Percentiles rank a stretch among this genome's conserved stretches.
Evolutionary conservation across 2,329 filamentous ascomycete species (phyloP).

Genomic region (Botryosphaeria dothidea): DNA sequence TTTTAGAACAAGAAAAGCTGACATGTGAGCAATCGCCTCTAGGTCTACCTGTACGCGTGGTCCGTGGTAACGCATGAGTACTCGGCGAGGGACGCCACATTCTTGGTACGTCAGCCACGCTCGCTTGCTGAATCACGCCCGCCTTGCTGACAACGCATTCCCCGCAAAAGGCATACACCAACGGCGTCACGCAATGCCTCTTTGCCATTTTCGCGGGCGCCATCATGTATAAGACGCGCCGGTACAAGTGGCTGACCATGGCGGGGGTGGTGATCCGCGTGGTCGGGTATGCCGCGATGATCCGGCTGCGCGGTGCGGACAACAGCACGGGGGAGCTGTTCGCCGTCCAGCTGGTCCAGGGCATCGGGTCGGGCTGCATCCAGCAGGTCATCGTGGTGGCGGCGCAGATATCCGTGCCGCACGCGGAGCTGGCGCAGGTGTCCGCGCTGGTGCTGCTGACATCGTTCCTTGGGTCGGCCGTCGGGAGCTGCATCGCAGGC

Average conservation of each 20-base stretch:
- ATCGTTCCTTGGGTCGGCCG: conserved; percentile 42
- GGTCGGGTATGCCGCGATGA: conserved; percentile 54
- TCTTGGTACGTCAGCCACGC: conserved; percentile 28
- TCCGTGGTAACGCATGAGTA: conserved; percentile 46
- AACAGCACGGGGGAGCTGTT: conserved; percentile 50
- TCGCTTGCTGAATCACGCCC: neutral
- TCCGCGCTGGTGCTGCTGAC: conserved; percentile 49
- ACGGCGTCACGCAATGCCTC: conserved; percentile 46
- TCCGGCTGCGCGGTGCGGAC: conserved; percentile 46
- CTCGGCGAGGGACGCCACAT: conserved; percentile 44
- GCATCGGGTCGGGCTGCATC: conserved; percentile 50
- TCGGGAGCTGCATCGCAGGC: conserved; percentile 47
- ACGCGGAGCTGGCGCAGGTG: conserved; percentile 50
- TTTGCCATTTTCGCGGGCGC: conserved; percentile 43
- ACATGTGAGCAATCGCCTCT: too few species aligned
- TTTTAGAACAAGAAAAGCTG: too few species aligned
- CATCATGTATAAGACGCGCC: conserved; percentile 44
- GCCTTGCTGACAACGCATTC: neutral
- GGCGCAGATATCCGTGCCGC: conserved; percentile 48
- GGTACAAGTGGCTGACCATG: conserved; percentile 52
- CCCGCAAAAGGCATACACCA: conserved; percentile 22
- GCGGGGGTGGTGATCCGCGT: conserved; percentile 44
- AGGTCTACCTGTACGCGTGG: conserved; percentile 50
- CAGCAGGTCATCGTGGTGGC: conserved; percentile 46
- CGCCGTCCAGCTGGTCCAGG: conserved; percentile 51